Base-by-base conservation (phyloP, 768 basidiomycete species). In the Amanita inopinata region DNA sequence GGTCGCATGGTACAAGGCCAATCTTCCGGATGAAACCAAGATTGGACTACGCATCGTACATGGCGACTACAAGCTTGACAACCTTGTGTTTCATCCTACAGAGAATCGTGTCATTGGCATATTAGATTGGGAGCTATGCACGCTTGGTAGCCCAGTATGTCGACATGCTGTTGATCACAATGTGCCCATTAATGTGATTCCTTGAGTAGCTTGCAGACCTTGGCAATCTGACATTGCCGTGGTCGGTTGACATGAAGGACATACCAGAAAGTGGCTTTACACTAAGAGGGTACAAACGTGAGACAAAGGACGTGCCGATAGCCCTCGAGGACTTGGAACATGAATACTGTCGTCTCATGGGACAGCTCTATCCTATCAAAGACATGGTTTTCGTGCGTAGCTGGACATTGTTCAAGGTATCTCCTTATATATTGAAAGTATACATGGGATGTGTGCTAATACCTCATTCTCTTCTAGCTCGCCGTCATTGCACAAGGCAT, bases 1-100 rank as follows among this genome's bases (percentile, higher is more conserved):
- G 52, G 62, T 88, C 40, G 59, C 60, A 10, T 96, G 87, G 88
- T 96, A 91, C 60, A 62, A 66, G 46, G 58, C 61, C 20, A 73
- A 87, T 54, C 62, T 88, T 19, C 92, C 89, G 2, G 76, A 88
- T 53, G 90, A 93, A 61, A 64, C 56, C 48, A 78, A 78, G 57
- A 74, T 72, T 1, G 88, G 86, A 0, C 65, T 74, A 41, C 78
- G 87, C n/a, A 80, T 99, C 49, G 91, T 98, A 4, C 94, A 98
- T 57, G 94, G 94, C 19, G 94, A 99, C 61, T 98, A 88, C 59
- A 99, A 99, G 60, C 68, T 94, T n/a, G 94, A 99, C 61, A 99
- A 99, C 59, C 59, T 99, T 49, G 74, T 97, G 49, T 98, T 96
- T 62, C 93, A 98, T 52, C 83, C 85, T 0, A 88, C 81, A 0